These are phyloP conservation scores for Aspergillus neotritici DNA, from an alignment of 2,329 filamentous ascomycete genomes.

Conservation along the genomic window DNA sequence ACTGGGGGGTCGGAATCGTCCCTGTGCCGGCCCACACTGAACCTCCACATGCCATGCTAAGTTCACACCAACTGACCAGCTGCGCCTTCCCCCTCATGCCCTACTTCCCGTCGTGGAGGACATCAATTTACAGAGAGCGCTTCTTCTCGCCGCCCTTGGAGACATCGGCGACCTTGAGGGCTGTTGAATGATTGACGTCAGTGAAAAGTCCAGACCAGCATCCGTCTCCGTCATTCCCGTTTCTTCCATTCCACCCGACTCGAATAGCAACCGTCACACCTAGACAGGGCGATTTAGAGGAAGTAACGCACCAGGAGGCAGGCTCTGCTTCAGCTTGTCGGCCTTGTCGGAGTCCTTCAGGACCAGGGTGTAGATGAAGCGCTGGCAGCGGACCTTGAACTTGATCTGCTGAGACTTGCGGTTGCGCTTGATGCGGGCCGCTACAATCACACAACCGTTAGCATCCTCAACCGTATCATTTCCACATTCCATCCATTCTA, in stretches of 20 bases:
- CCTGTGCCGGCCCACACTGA: conserved; percentile 29
- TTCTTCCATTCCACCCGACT: not conserved
- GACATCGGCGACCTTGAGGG: conserved; percentile 42
- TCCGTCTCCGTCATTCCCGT: not conserved
- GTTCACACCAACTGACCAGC: conserved; percentile 23
- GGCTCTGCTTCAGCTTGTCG: conserved; percentile 99
- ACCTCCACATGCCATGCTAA: conserved; percentile 22
- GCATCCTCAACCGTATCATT: conserved; percentile 4
- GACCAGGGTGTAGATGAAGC: conserved; percentile 94
- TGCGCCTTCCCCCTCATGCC: conserved; percentile 17
- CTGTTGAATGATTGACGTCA: conserved; percentile 26
- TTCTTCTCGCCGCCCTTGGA: conserved; percentile 44
- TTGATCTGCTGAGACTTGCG: conserved; percentile 87
- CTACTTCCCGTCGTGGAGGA: conserved; percentile 21
- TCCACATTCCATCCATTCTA: not conserved
- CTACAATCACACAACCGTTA: conserved; percentile 41
- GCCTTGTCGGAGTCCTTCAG: conserved; percentile 99
- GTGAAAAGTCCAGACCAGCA: conserved; percentile 5
- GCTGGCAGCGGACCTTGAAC: conserved; percentile 99
- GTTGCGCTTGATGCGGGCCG: conserved; percentile 94
- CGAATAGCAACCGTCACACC: not conserved
- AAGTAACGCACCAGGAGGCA: conserved; percentile 79
- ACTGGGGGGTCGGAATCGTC: conserved; percentile 9
- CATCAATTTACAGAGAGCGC: conserved; percentile 33
- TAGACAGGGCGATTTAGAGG: conserved; percentile 2